Conservation (phyloP, 1,284 basidiomycete species). For the Leccinum huronense region DNA sequence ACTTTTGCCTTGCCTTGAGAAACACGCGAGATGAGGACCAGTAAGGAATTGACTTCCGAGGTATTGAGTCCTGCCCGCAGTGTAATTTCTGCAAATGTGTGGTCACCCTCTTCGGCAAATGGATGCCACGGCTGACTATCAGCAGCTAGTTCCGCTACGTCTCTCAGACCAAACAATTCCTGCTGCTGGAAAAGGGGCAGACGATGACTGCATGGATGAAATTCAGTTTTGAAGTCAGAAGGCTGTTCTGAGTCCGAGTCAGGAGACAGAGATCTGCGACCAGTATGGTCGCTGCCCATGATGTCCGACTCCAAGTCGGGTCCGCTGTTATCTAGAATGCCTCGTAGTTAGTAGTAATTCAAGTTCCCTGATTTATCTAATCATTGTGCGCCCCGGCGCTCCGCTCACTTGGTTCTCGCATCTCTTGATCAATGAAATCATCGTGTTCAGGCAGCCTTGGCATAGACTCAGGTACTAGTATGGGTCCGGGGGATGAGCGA, state of each 20-base stretch:
- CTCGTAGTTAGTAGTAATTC: neutral
- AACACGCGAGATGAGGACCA: neutral
- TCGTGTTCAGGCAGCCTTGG: neutral
- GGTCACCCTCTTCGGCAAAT: neutral
- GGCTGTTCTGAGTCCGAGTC: neutral
- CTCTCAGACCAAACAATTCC: neutral
- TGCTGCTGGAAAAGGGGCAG: neutral
- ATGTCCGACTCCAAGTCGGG: neutral
- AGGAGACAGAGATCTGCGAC: neutral
- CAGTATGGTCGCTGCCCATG: neutral
- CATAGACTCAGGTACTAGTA: neutral
- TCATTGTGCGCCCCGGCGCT: neutral
- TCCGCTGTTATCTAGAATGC: neutral
- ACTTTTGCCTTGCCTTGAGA: neutral
- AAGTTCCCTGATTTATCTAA: neutral
- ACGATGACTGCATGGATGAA: neutral
- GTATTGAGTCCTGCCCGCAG: neutral
- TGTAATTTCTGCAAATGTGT: neutral
- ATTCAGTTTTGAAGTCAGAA: neutral
- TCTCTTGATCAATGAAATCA: neutral
- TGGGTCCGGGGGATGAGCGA: neutral
- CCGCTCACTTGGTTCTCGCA: neutral
- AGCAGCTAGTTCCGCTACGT: neutral
- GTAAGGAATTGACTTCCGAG: neutral
- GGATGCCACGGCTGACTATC: neutral